A percentile compares a stretch with the other conserved stretches of the same genome.
phyloP scores from a whole-genome alignment of 805 yeast genomes.

The Saccharomycopsis sp. region DNA sequence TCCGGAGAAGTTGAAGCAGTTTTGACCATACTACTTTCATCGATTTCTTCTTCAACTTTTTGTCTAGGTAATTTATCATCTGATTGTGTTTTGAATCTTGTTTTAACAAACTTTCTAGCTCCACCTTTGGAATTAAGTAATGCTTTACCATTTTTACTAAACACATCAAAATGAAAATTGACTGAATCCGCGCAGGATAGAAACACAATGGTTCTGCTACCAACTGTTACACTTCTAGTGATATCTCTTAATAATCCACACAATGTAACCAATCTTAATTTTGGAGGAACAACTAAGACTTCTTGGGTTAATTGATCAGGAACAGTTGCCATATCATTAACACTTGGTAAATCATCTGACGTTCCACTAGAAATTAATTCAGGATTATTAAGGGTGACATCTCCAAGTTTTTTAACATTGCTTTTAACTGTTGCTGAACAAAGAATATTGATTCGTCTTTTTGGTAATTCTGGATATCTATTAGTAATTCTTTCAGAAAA shows the following conservation, averaged over 20 bases:
- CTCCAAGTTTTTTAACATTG: slow-evolving; percentile 71
- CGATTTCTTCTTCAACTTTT: neutral
- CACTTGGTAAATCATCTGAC: slow-evolving; percentile 20
- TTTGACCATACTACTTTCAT: neutral
- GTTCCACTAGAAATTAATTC: slow-evolving; percentile 43
- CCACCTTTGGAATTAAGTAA: slow-evolving; percentile 19
- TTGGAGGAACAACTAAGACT: slow-evolving; percentile 82
- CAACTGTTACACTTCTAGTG: slow-evolving; percentile 23
- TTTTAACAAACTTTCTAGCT: slow-evolving; percentile 6
- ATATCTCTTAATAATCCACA: slow-evolving; percentile 53
- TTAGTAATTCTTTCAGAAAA: slow-evolving; percentile 19
- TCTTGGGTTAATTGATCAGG: slow-evolving; percentile 88
- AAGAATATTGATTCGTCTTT: slow-evolving; percentile 60
- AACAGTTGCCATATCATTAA: slow-evolving; percentile 39
- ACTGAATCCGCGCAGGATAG: slow-evolving; percentile 96
- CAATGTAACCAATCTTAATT: slow-evolving; percentile 74
- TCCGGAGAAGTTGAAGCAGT: slow-evolving; percentile 38
- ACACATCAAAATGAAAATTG: slow-evolving; percentile 75
- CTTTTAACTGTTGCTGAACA: slow-evolving; percentile 93
- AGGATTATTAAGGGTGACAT: slow-evolving; percentile 63
- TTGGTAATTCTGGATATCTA: slow-evolving; percentile 51
- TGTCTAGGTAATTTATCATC: slow-evolving; percentile 4
- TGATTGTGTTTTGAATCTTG: slow-evolving; percentile 14
- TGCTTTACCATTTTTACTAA: slow-evolving; percentile 48
- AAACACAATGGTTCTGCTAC: slow-evolving; percentile 59